Percentiles rank a stretch among this genome's conserved stretches.
Conservation (phyloP, 75 land plant species). For the Isoetes taiwanensis region DNA sequence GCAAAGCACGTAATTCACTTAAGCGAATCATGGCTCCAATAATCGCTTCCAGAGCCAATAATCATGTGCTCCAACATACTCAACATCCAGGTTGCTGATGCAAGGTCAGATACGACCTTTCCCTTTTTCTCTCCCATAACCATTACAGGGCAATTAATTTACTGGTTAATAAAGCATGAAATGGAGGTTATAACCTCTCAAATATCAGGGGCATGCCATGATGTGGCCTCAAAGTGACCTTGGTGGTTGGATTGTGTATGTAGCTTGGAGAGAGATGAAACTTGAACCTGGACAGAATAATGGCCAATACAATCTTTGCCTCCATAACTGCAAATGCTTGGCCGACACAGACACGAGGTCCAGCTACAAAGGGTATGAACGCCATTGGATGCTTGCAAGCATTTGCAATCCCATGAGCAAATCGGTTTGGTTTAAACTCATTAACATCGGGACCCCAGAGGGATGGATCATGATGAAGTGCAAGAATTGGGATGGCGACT, state of each 20-base stretch:
- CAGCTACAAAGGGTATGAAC: slow-evolving; percentile 47
- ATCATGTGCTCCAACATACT: no score
- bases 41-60: no score
- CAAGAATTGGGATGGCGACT: slow-evolving; percentile 20
- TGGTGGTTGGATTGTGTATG: slow-evolving; percentile 31
- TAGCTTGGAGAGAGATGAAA: slow-evolving; percentile 39
- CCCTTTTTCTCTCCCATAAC: no score
- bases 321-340: slow-evolving; percentile 38
- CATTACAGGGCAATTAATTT: no score
- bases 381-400: slow-evolving; percentile 38
- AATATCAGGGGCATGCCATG: slow-evolving; percentile 45
- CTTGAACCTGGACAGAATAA: slow-evolving; percentile 36
- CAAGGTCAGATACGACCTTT: no score
- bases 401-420: slow-evolving; percentile 36
- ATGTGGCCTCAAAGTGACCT: slow-evolving; percentile 40
- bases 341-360: slow-evolving; percentile 54
- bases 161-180: no score
- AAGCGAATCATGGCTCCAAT: no score
- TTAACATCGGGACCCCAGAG: slow-evolving; percentile 41
- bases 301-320: slow-evolving; percentile 26
- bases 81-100: no score
- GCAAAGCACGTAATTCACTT: no score
- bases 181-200: no score
- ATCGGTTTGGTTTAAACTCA: slow-evolving; percentile 48
- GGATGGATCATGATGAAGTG: slow-evolving; percentile 21